A percentile compares a stretch with the other conserved stretches of the same genome.
These are phyloP conservation scores for Colletotrichum sp. DNA, from an alignment of 2,329 filamentous ascomycete species.

Conservation along the genomic window DNA sequence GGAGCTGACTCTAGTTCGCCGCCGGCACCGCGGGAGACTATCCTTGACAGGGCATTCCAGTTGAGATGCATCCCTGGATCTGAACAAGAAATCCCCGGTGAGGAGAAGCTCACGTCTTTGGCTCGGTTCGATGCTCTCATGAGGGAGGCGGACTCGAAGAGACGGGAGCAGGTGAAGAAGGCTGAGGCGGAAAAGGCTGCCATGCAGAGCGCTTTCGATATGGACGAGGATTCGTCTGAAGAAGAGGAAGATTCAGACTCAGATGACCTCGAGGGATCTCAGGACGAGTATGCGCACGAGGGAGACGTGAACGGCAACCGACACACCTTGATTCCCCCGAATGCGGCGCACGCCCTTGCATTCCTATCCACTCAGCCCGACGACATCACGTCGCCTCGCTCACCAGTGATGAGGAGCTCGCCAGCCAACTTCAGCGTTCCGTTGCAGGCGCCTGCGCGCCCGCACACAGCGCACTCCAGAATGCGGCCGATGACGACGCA, in stretches of 20 bases:
- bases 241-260: slow-evolving; percentile 43
- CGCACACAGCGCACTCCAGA: slow-evolving; percentile 60
- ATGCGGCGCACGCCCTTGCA: slow-evolving; percentile 54
- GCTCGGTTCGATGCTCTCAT: slow-evolving; percentile 71
- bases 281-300: slow-evolving; percentile 42
- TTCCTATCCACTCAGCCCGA: slow-evolving; percentile 53
- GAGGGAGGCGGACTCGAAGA: slow-evolving; percentile 62
- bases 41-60: slow-evolving; percentile 71
- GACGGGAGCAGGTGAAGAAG: slow-evolving; percentile 43
- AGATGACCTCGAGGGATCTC: slow-evolving; percentile 43
- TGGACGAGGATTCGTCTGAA: slow-evolving; percentile 52
- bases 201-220: slow-evolving; percentile 56
- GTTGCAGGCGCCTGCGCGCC: slow-evolving; percentile 38
- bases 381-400: slow-evolving; percentile 35
- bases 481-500: slow-evolving; percentile 48
- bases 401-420: slow-evolving; percentile 32
- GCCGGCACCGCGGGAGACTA: slow-evolving; percentile 64
- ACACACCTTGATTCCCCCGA: slow-evolving; percentile 45
- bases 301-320: slow-evolving; percentile 30
- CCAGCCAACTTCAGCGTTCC: slow-evolving; percentile 21
- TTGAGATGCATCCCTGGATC: slow-evolving; percentile 67
- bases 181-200: slow-evolving; percentile 32
- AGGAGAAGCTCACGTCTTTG: slow-evolving; percentile 68
- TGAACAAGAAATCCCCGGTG: slow-evolving; percentile 57
- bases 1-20: slow-evolving; percentile 54